phyloP scores from a whole-genome alignment of 148 eudicot genomes.

The Persicaria tinctoria region DNA sequence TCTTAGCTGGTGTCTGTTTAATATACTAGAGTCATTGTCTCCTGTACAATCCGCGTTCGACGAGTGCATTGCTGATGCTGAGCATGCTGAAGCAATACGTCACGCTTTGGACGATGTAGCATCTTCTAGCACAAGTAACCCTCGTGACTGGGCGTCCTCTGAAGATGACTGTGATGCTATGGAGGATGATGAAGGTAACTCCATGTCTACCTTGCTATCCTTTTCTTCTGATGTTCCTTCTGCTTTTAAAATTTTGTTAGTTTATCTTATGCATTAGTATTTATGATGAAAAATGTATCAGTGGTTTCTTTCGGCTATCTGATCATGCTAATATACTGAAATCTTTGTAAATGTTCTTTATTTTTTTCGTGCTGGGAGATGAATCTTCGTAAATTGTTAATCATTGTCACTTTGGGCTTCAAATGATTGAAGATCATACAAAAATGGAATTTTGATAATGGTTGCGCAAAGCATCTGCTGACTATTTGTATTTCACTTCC shows the following conservation, averaged over 20 bases:
- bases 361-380: neutral
- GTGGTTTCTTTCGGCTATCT: neutral
- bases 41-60: conserved; percentile 52
- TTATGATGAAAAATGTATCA: neutral
- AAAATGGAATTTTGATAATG: neutral
- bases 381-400: neutral
- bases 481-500: neutral
- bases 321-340: neutral
- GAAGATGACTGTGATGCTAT: conserved; percentile 75
- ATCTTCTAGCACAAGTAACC: conserved; percentile 46
- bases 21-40: conserved; percentile 52
- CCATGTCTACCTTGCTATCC: neutral
- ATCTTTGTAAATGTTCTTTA: neutral
- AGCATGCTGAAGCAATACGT: conserved; percentile 62
- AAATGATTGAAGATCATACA: neutral
- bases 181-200: conserved; percentile 72
- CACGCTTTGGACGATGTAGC: conserved; percentile 65
- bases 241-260: neutral
- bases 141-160: conserved; percentile 70
- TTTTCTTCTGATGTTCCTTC: neutral
- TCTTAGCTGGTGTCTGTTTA: neutral
- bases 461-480: neutral
- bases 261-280: neutral
- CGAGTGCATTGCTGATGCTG: conserved; percentile 45
- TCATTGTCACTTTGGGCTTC: neutral